Evolutionary conservation across 1,139 yeast genomes (phyloP).

Genomic region (Hemisphaericaspora lyxosophila): DNA sequence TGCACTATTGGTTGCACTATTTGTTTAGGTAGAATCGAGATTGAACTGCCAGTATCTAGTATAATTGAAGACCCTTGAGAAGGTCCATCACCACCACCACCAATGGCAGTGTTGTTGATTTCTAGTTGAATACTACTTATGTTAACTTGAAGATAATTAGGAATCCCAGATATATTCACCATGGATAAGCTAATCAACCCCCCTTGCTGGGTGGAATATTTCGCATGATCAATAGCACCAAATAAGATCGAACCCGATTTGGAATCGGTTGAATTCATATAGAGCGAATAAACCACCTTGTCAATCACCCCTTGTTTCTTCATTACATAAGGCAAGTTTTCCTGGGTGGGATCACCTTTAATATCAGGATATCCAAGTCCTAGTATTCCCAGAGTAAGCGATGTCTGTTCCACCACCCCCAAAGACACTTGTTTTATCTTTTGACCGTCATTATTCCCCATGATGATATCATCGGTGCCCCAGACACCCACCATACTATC

Average conservation of each 20-base stretch:
- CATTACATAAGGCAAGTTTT: constrained; percentile 29
- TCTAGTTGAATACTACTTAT: no score
- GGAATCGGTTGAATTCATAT: constrained; percentile 36
- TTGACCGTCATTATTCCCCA: constrained; percentile 14
- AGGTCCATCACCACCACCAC: no score
- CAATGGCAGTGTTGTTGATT: no score
- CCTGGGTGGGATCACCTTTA: constrained; percentile 11
- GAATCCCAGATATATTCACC: no score
- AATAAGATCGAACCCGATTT: constrained; percentile 48
- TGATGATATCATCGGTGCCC: constrained; percentile 55
- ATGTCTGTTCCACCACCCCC: constrained; percentile 47
- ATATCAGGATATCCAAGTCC: constrained; percentile 41
- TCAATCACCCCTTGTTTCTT: constrained; percentile 45
- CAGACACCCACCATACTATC: constrained; percentile 43
- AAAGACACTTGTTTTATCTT: constrained; percentile 42
- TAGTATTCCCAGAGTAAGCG: constrained; percentile 45
- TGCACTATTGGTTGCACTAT: neutral
- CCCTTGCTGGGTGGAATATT: no score
- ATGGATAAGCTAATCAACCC: no score
- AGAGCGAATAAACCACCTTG: constrained; percentile 53
- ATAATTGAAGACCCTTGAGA: no score
- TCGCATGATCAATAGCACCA: constrained; percentile 58
- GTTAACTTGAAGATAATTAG: no score
- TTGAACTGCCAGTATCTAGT: neutral
- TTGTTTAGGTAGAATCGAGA: neutral